These are phyloP conservation scores for Aspergillus fumigatiaffinis DNA, from an alignment of 2,329 filamentous ascomycete species.

Conservation along the genomic window DNA sequence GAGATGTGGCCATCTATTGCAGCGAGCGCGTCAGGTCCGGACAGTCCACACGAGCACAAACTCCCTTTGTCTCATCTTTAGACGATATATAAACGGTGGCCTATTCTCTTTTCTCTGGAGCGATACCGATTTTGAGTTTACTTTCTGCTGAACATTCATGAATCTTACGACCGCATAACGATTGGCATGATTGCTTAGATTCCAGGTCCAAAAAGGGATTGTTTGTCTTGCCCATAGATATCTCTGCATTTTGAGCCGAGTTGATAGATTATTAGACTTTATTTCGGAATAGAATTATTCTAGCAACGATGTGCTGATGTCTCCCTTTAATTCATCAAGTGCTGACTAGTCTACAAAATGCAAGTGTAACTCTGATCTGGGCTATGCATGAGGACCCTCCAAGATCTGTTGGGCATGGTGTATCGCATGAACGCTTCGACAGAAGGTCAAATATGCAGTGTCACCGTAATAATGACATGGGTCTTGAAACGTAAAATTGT, in stretches of 20 bases:
- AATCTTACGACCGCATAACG: not conserved
- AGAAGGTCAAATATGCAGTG: not conserved
- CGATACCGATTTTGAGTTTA: not conserved
- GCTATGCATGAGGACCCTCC: not conserved
- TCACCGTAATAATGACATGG: not conserved
- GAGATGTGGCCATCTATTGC: not conserved
- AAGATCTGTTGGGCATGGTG: not conserved
- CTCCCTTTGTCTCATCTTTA: not conserved
- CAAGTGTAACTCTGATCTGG: not conserved
- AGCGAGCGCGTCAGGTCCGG: not conserved
- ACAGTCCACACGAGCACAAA: not conserved
- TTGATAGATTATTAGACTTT: not conserved
- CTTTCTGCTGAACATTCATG: not conserved
- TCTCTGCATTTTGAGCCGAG: not conserved
- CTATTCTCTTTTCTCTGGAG: not conserved
- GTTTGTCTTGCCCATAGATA: not conserved
- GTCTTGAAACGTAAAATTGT: slow-evolving; percentile 4
- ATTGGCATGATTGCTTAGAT: not conserved
- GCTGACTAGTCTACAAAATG: not conserved
- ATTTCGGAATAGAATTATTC: not conserved
- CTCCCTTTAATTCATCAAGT: not conserved
- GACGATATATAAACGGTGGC: not conserved
- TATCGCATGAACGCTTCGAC: not conserved
- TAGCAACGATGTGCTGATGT: not conserved
- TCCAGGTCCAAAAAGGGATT: not conserved